Base-by-base conservation (phyloP, 208 protist species). In the Naegleria gruberi region DNA sequence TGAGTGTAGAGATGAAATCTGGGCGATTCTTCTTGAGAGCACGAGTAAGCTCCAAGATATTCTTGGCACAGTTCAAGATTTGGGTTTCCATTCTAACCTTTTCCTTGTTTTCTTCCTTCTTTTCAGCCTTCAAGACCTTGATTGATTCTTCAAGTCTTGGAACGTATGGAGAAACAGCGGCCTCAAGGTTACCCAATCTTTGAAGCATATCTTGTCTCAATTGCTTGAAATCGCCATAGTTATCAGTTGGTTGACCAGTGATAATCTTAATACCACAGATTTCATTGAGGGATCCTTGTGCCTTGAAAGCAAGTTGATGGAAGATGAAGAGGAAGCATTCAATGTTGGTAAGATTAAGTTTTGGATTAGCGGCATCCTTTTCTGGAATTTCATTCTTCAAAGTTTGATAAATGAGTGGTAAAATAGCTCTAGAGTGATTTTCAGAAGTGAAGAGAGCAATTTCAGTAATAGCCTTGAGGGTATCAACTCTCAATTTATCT, bases 261-360 rank as follows among this genome's bases (percentile, higher is more conserved):
- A 87, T 17, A 51, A 87, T 87, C n/a, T 87, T 87, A 87, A 87
- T 87, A 41, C 82, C 82, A 55, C 82, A 87, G 12, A 87, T 37
- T 8, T 8, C 6, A 23, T 87, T 87, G 1, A 87, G 55, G 0
- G 44, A 17, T 55, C 82, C 82, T 40, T 41, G 82, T 40, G 10
- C 44, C n/a, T 87, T 87, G 12, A 45, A 7, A 37, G 43, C 82
- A 8, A 87, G 37, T 87, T 51, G 42, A 51, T 87, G 82, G 43
- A 87, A 87, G 40, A 40, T 40, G 10, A 45, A 55, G 1, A 87
- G n/a, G 7, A 40, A 87, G 43, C 82, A 87, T 40, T 87, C 82
- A 45, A 55, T 12, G 40, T 87, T 45, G 23, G 82, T 45, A 55
- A 87, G 55, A 23, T 87, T 87, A 4, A 87, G 3, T 34, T 34